Percentiles rank a stretch among this genome's conserved stretches.
Conservation (phyloP, 257 asterid genomes). For the Phtheirospermum japonicum region DNA sequence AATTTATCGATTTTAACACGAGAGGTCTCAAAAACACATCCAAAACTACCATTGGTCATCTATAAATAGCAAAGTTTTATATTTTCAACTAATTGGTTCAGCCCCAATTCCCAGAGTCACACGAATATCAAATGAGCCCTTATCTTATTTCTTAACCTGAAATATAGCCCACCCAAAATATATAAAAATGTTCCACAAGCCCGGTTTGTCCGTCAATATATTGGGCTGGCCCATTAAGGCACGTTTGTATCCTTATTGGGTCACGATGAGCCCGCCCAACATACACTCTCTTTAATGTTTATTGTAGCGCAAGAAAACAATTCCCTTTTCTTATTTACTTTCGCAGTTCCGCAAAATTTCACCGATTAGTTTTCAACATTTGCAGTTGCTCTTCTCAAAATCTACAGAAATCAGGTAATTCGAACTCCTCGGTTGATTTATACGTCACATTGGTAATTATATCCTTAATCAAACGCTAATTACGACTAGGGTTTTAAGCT, state of each 20-base stretch:
- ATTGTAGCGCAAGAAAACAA: slow-evolving; percentile 35
- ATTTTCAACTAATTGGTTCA: no score
- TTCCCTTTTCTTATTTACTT: background rate
- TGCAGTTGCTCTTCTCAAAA: slow-evolving; percentile 15
- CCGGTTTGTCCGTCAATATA: background rate
- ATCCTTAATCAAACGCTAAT: background rate
- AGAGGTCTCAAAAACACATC: no score
- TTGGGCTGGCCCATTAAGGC: background rate
- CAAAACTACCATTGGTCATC: no score
- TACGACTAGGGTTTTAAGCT: slow-evolving; percentile 21
- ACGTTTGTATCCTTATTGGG: background rate
- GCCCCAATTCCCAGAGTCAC: no score
- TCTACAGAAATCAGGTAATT: slow-evolving; percentile 25
- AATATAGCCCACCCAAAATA: no score
- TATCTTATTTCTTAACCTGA: no score
- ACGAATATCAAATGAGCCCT: no score
- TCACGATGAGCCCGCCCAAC: background rate
- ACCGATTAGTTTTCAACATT: slow-evolving; percentile 11
- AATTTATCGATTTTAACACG: no score
- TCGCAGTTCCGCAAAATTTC: background rate
- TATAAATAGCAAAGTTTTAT: no score
- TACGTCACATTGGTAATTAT: background rate
- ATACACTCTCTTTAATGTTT: background rate
- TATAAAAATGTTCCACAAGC: background rate
- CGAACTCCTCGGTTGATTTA: background rate